phyloP scores from a whole-genome alignment of 805 yeast species.

The Metschnikowia dekortorum region DNA sequence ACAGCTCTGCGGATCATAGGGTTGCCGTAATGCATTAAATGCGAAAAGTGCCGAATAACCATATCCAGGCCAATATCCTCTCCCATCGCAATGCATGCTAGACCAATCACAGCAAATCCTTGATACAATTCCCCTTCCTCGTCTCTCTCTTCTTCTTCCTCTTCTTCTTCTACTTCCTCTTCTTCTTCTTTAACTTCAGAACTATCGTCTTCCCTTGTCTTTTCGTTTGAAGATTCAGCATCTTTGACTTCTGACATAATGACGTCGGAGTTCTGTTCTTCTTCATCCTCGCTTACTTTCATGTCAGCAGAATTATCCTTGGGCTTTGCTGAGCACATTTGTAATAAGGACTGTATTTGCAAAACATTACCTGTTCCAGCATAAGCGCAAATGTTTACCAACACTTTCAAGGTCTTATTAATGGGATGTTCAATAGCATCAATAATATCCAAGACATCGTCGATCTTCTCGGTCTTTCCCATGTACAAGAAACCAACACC shows the following conservation, averaged over 20 bases:
- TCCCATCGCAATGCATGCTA: slow-evolving; percentile 94
- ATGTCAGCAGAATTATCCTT: slow-evolving; percentile 54
- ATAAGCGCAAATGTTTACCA: slow-evolving; percentile 89
- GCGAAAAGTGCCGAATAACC: slow-evolving; percentile 96
- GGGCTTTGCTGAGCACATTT: slow-evolving; percentile 77
- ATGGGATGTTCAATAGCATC: slow-evolving; percentile 95
- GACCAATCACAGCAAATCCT: slow-evolving; percentile 90
- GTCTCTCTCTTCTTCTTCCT: slow-evolving; percentile 26
- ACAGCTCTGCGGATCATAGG: slow-evolving; percentile 88
- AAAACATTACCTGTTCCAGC: slow-evolving; percentile 98
- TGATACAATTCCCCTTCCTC: slow-evolving; percentile 59
- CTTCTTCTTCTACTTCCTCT: slow-evolving; percentile 26
- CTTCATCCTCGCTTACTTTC: slow-evolving; percentile 38
- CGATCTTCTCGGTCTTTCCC: slow-evolving; percentile 91
- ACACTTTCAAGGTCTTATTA: slow-evolving; percentile 79
- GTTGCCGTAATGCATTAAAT: slow-evolving; percentile 96
- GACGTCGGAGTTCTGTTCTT: slow-evolving; percentile 22
- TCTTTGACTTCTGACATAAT: slow-evolving; percentile 26
- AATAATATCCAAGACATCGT: slow-evolving; percentile 89
- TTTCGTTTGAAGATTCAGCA: slow-evolving; percentile 20
- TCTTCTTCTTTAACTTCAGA: slow-evolving; percentile 9
- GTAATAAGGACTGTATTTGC: slow-evolving; percentile 85
- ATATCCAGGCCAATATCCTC: slow-evolving; percentile 97
- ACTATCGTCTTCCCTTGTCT: slow-evolving; percentile 15
- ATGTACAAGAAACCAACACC: slow-evolving; percentile 88